Evolutionary conservation across 2,329 filamentous ascomycete genomes (phyloP), one percentile per base, ranked within the genome.

Genomic region (Diaporthe helianthi): DNA sequence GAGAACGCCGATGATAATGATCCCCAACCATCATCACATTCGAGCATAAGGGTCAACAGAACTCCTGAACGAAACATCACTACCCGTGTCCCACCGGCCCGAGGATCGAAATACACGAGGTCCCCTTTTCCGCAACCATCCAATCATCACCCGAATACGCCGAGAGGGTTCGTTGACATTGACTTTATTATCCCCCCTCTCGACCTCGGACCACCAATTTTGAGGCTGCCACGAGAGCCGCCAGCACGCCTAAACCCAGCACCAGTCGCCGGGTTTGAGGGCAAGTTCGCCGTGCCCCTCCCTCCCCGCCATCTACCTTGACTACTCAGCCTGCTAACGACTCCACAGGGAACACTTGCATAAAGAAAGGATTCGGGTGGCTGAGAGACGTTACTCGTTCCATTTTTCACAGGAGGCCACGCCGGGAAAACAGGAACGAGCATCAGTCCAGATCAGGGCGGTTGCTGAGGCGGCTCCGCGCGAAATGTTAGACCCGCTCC

Each of bases 131-230:
- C 26, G 5, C 12, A 8, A 19, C 15, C 36, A 13, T 26, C 6
- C 7, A 6, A 3, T 1, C 24, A 5, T 12, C 10, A 6, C 19
- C 3, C 5, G 17, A 19, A 10, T 46, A 1, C 4, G 6, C 12
- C 12, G 19, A 1, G 3, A 1, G 10, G 2, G 4, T 13, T 4
- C 24, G 12, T 19, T 1, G 3, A 31, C 2, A 15, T 17, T 15
- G 24, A 46, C n/a, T n/a, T n/a, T 1, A 9, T 9, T 2, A 47
- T 24, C 13, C 26, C 41, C 33, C 68, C 17, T 10, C 65, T 70
- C 10, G 49, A 64, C n/a, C 8, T 70, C n/a, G 65, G 65, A 7
- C 4, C 49, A 15, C 55, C 47, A 2, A 7, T 63, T 7, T 1
- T 41, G 1, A 13, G 12, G 2, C 7, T 36, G 3, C n/a, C 19